Evolutionary conservation across 192 early-diverging fungal species (phyloP).

Genomic region (Entomortierella chlamydospora): DNA sequence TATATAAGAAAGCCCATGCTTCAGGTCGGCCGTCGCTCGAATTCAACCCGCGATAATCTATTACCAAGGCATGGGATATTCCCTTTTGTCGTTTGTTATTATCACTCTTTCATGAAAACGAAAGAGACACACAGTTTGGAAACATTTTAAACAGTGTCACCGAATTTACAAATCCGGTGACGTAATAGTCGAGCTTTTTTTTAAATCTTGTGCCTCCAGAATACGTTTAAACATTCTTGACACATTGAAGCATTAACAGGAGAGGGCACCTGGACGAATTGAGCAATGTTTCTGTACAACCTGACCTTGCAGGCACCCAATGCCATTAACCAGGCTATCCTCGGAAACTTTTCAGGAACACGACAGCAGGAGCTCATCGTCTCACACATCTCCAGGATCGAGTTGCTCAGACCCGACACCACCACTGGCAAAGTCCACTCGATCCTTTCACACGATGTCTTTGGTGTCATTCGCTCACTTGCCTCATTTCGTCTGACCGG

Average conservation of each 20-base stretch:
- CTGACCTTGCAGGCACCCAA: constrained; percentile 87
- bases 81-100: constrained; percentile 11
- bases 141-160: no score
- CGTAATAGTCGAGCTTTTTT: neutral
- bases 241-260: neutral
- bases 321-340: constrained; percentile 78
- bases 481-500: constrained; percentile 91
- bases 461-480: constrained; percentile 88
- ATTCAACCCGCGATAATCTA: constrained; percentile 48
- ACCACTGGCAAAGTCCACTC: constrained; percentile 83
- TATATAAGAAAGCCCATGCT: constrained; percentile 17
- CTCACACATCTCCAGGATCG: constrained; percentile 78
- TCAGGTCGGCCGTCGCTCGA: constrained; percentile 55
- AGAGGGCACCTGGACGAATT: neutral
- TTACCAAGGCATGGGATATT: constrained; percentile 52
- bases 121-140: no score
- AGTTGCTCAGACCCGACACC: constrained; percentile 84
- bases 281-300: constrained; percentile 85
- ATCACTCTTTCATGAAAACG: neutral
- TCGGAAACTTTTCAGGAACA: constrained; percentile 94
- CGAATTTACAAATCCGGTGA: neutral
- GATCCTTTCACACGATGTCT: constrained; percentile 78
- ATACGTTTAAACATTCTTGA: no score
- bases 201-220: neutral
- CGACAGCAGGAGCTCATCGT: constrained; percentile 92